Evolutionary conservation across 2,329 filamentous ascomycete species (phyloP), one percentile per base, ranked within the genome.

Genomic region (Hypomyces rosellus): DNA sequence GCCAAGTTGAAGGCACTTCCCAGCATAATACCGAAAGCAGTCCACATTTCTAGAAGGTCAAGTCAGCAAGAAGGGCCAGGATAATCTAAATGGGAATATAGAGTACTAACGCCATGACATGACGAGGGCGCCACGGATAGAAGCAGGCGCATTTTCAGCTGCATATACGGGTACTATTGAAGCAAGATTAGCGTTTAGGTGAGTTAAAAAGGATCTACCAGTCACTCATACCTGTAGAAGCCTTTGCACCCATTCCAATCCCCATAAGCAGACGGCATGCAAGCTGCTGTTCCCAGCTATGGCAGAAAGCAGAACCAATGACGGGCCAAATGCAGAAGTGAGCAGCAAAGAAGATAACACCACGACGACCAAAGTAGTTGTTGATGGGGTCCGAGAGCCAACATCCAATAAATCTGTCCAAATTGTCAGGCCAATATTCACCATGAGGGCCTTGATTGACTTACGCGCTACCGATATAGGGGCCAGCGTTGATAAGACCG

Each of bases 151-250:
- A 45, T 81, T 86, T 63, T 90, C 87, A 1, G 86, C 86, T 1
- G 85, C 83, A 58, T 88, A 91, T 30, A 91, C 82, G 0, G 88
- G 87, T 0, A 85, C 80, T 15, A 75, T 81, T 1, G 77, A 78
- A 5, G 80, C 78, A 20, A 20, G 20, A 20, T 20, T 20, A 20
- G 20, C 20, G 20, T 20, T 20, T n/a, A n/a, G 20, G 20, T 20
- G 20, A 20, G 20, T 5, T 20, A 20, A 20, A 20, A 20, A 3
- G 20, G 20, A 20, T 5, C 20, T 3, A 20, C 20, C 20, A 20
- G 20, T 20, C 20, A 20, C 5, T 20, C 20, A 20, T 20, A 20
- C 20, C 20, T 15, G 75, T 81, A 1, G 77, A 78, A 5, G 80
- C 78, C 61, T 87, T 87, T 13, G 80, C 74, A 11, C 84, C 84